Conservation (phyloP, 768 basidiomycete species). For the Nidularia sp. region DNA sequence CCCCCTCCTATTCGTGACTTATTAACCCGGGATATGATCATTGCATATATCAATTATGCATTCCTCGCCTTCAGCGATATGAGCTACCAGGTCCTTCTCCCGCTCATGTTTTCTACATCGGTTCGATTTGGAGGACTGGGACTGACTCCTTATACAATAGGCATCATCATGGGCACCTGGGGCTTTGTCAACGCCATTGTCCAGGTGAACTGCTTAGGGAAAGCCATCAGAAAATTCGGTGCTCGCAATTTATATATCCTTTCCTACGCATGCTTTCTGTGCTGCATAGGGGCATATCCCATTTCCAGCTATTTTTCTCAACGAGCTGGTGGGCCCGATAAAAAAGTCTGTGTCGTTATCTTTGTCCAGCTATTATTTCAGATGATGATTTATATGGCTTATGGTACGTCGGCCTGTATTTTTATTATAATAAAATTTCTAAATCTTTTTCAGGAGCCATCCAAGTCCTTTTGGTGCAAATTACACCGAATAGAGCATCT, state of each 20-base stretch:
- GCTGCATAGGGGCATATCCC: slow-evolving; percentile 27
- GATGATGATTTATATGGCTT: slow-evolving; percentile 23
- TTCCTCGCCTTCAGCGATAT: slow-evolving; percentile 24
- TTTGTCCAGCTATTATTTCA: slow-evolving; percentile 24
- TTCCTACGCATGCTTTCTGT: slow-evolving; percentile 20
- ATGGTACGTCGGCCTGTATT: slow-evolving; percentile 22
- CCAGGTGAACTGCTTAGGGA: slow-evolving; percentile 44
- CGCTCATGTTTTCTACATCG: slow-evolving; percentile 42
- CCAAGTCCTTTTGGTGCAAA: slow-evolving; percentile 41
- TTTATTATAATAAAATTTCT: slow-evolving; percentile 2
- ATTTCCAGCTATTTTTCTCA: slow-evolving; percentile 26
- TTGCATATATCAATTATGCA: slow-evolving; percentile 16
- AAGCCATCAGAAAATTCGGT: slow-evolving; percentile 41
- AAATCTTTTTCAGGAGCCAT: slow-evolving; percentile 33
- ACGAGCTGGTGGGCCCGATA: slow-evolving; percentile 27
- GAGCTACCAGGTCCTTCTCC: slow-evolving; percentile 18
- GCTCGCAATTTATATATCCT: slow-evolving; percentile 38
- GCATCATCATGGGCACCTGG: slow-evolving; percentile 42
- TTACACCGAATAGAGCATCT: slow-evolving; percentile 30
- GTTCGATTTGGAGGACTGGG: slow-evolving; percentile 52
- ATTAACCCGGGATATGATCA: slow-evolving; percentile 16
- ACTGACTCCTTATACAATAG: slow-evolving; percentile 46
- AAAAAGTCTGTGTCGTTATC: slow-evolving; percentile 22
- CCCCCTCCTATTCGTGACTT: slow-evolving; percentile 12
- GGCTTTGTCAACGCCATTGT: slow-evolving; percentile 51